Percentiles rank a stretch among this genome's conserved stretches.
phyloP scores from a whole-genome alignment of 768 basidiomycete genomes.

The Clitopilus passeckerianus region DNA sequence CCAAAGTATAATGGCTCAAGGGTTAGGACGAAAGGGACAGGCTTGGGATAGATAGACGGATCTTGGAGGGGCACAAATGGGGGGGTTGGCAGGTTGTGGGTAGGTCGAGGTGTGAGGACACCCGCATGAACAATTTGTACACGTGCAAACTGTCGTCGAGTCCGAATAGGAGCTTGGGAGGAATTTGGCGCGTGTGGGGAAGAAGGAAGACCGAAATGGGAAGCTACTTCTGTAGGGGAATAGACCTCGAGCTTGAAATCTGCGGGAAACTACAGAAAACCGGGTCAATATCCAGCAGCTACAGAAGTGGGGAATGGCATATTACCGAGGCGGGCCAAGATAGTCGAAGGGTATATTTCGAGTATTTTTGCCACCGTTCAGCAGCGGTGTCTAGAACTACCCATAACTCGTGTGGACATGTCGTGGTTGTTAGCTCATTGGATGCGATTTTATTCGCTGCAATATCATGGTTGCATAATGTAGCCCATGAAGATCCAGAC shows the following conservation, averaged over 20 bases:
- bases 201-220: slow-evolving; percentile 9
- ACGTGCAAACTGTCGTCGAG: slow-evolving; percentile 50
- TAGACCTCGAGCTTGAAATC: slow-evolving; percentile 36
- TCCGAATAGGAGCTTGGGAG: slow-evolving; percentile 10
- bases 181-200: not conserved
- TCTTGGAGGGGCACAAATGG: slow-evolving; percentile 10
- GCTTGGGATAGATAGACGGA: slow-evolving; percentile 7
- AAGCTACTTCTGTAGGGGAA: slow-evolving; percentile 23
- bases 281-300: not conserved
- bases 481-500: slow-evolving; percentile 27
- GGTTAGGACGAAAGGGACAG: slow-evolving; percentile 45
- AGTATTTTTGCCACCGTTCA: slow-evolving; percentile 31
- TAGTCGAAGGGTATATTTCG: slow-evolving; percentile 44
- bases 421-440: not conserved
- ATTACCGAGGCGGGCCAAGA: slow-evolving; percentile 56
- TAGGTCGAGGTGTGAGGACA: slow-evolving; percentile 35
- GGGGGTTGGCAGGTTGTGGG: slow-evolving; percentile 2
- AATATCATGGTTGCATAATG: slow-evolving; percentile 27
- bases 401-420: slow-evolving; percentile 44
- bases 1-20: slow-evolving; percentile 61
- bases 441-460: slow-evolving; percentile 4
- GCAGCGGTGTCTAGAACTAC: slow-evolving; percentile 39
- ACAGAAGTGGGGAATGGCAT: not conserved
- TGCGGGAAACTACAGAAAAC: slow-evolving; percentile 32
- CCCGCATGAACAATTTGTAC: slow-evolving; percentile 51